Evolutionary conservation across 257 asterid species (phyloP), one percentile per base, ranked within the genome.

Genomic region (Capsicum chinense): DNA sequence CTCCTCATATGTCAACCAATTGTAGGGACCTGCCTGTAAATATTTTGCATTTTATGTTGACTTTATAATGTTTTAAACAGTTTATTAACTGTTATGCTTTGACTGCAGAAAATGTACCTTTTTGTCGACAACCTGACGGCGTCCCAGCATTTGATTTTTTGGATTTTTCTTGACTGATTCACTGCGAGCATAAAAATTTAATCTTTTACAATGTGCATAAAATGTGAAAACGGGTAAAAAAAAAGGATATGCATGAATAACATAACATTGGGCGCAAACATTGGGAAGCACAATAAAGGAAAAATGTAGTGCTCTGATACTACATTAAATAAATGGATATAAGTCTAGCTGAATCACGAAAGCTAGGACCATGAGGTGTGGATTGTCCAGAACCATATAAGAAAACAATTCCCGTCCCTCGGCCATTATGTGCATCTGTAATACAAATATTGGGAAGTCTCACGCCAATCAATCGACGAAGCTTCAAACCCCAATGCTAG

Each of bases 1-100:
- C 83, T 91, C 90, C 83, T 90, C 87, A 87, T 93, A 95, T 14
- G 93, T 91, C 81, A 89, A 85, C 97, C 97, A 95, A 39, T 54
- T 84, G 83, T 94, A 95, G 39, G 89, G 87, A 83, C 94, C 92
- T 2, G 94, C 99, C 97, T 95, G 90, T 85, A 70, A 78, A 37
- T 80, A 74, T 50, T 50, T 74, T 74, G 21, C 4, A 50, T 21
- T 50, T 14, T 7, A 52, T 50, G 82, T 78, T 54, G 82, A 54
- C 33, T 26, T 54, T 39, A 42, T 48, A 13, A 52, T 50, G 84
- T 37, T 56, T 19, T 16, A 44, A 47, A 47, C 9, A 37, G 63
- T 60, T 35, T 17, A 81, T 0, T 12, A 9, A 47, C 12, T 6
- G 10, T 48, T 81, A 9, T 79, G 82, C 83, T 16, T 79, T 62